Conservation (phyloP, 805 yeast species). For the Saturnispora hagleri region DNA sequence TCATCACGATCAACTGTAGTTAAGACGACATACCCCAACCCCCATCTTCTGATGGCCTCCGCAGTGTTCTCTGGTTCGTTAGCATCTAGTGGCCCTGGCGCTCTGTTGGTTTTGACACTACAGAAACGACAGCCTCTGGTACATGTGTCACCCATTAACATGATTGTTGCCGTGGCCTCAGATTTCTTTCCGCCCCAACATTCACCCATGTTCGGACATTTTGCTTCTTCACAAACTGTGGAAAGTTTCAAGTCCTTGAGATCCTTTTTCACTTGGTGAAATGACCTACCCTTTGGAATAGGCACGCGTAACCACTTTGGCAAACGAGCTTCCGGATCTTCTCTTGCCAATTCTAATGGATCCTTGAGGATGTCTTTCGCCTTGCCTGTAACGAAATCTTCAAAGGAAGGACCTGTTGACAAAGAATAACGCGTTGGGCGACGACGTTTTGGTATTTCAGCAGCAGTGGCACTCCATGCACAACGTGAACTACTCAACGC, state of each 20-base stretch:
- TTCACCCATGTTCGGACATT: slow-evolving; percentile 98
- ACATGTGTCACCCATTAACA: slow-evolving; percentile 97
- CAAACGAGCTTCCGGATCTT: slow-evolving; percentile 58
- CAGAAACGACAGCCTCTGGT: slow-evolving; percentile 99
- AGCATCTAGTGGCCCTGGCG: slow-evolving; percentile 86
- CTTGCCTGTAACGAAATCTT: slow-evolving; percentile 76
- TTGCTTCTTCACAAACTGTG: slow-evolving; percentile 97
- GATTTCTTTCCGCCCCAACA: slow-evolving; percentile 98
- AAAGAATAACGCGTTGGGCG: slow-evolving; percentile 48
- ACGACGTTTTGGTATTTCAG: slow-evolving; percentile 1
- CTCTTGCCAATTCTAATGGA: slow-evolving; percentile 68
- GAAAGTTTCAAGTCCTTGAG: slow-evolving; percentile 81
- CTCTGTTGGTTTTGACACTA: slow-evolving; percentile 86
- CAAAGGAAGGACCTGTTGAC: slow-evolving; percentile 86
- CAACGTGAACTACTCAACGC: not conserved
- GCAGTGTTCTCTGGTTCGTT: slow-evolving; percentile 97
- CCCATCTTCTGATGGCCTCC: slow-evolving; percentile 96
- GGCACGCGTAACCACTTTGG: slow-evolving; percentile 95
- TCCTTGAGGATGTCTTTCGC: slow-evolving; percentile 62
- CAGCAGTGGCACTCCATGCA: not conserved
- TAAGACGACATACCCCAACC: slow-evolving; percentile 91
- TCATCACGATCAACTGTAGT: slow-evolving; percentile 98
- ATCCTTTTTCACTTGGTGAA: slow-evolving; percentile 72
- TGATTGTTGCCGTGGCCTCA: slow-evolving; percentile 94
- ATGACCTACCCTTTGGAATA: slow-evolving; percentile 90